Evolutionary conservation across 176 grass and related monocot species (phyloP).

Genomic region (Themeda triandra): DNA sequence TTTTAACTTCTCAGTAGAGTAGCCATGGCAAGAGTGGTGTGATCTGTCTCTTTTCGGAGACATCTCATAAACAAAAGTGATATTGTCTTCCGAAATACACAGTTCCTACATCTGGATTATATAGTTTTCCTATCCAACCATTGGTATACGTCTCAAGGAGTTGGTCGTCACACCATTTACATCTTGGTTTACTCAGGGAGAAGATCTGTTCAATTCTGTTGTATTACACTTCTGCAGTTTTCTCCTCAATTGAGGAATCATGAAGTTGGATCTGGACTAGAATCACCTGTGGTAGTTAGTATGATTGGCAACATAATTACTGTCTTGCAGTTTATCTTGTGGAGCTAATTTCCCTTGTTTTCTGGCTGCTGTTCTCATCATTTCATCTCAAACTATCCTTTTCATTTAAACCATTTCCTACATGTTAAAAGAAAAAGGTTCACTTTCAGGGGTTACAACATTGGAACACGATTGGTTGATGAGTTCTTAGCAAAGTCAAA

Average conservation of each 20-base stretch:
- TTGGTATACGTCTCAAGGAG: not conserved
- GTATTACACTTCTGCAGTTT: not conserved
- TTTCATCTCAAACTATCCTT: not conserved
- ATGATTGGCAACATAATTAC: not conserved
- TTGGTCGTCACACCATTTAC: not conserved
- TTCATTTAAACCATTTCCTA: not conserved
- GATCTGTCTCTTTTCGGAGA: not conserved
- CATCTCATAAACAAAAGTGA: not conserved
- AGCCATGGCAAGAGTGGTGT: not conserved
- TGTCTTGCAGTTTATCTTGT: not conserved
- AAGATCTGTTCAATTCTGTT: not conserved
- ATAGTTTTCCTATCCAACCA: not conserved
- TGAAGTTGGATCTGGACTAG: slow-evolving; percentile 19
- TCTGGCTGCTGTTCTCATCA: not conserved
- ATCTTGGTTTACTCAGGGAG: not conserved
- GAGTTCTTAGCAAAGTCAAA: slow-evolving; percentile 97
- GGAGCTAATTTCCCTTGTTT: slow-evolving; percentile 8
- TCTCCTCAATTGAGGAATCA: not conserved
- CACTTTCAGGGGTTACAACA: slow-evolving; percentile 89
- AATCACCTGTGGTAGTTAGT: not conserved
- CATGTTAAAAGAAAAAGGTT: not conserved
- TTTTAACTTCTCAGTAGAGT: not conserved
- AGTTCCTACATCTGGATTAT: not conserved
- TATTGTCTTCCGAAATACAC: not conserved
- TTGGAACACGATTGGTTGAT: slow-evolving; percentile 87